Evolutionary conservation across 164 flowering plant species (phyloP).

Genomic region (Echeveria elegans): DNA sequence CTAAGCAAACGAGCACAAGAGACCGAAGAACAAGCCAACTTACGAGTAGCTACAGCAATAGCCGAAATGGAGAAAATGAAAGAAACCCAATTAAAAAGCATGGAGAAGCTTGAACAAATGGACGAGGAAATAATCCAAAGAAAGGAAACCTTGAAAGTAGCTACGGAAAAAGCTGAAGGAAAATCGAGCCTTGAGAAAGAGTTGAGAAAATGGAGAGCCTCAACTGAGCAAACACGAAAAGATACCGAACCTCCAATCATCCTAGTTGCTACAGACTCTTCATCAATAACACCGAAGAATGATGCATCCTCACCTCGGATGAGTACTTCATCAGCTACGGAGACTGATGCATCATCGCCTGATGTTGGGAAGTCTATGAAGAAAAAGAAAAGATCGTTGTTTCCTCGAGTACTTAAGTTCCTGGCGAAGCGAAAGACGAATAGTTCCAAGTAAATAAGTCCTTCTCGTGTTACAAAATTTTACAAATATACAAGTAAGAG

Average conservation of each 20-base stretch:
- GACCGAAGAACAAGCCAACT: conserved; percentile 75
- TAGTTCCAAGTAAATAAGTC: conserved; percentile 12
- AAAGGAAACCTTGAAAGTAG: conserved; percentile 44
- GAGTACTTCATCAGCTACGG: background rate
- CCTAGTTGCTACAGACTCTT: background rate
- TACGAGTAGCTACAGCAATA: conserved; percentile 55
- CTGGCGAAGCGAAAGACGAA: conserved; percentile 41
- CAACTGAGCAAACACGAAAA: conserved; percentile 66
- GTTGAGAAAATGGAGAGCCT: conserved; percentile 84
- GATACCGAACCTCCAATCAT: conserved; percentile 35
- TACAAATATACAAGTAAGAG: background rate
- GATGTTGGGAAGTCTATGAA: conserved; percentile 26
- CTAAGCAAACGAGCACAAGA: conserved; percentile 78
- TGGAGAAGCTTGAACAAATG: conserved; percentile 57
- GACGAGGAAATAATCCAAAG: conserved; percentile 37
- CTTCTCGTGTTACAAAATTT: background rate
- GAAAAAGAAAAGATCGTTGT: conserved; percentile 65
- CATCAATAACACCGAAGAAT: conserved; percentile 17
- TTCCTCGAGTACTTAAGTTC: conserved; percentile 69
- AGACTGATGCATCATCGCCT: background rate
- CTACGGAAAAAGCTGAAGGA: conserved; percentile 63
- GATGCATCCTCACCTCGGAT: background rate
- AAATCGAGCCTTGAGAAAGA: conserved; percentile 84
- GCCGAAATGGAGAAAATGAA: conserved; percentile 33
- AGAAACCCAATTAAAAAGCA: conserved; percentile 53